Evolutionary conservation across 495 filamentous ascomycete genomes (phyloP), one percentile per base, ranked within the genome.

Genomic region (Xanthoparmelia taractica): DNA sequence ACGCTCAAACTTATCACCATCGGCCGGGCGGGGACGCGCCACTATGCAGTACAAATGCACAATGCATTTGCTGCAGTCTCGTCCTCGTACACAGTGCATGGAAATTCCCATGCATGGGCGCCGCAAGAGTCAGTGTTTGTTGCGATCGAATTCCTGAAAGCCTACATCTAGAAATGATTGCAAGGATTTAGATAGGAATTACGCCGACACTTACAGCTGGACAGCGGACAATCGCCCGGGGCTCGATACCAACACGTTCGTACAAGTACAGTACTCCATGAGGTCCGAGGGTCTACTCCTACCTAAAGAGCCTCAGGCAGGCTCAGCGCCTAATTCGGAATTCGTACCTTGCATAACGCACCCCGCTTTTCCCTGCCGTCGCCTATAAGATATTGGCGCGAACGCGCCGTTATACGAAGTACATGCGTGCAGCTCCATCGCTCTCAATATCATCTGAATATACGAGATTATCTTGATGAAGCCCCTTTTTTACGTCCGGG

Each of bases 361-460:
- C 48, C 27, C 48, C 48, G 8, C 48, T 29, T 15, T 18, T 2
- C 18, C 4, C 13, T n/a, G 48, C 48, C 4, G 27, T 31, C 48
- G 48, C 48, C 15, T 52, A 52, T 48, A 25, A 52, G 12, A 31
- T 52, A 52, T 31, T 52, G 27, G 48, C 48, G 48, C 48, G 48
- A 52, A 15, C 25, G 48, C 27, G 48, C 27, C 48, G 48, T 52
- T 52, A 17, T 17, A 41, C 38, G 13, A n/a, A n/a, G n/a, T 45
- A 11, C 41, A 5, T 47, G 10, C 45, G 2, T 27, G 45, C 48
- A 29, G 4, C 48, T 29, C 2, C 15, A 52, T 52, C 48, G 48
- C 48, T 52, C 48, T 13, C 48, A 29, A 8, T 23, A 17, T 48
- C 12, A 48, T 48, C 23, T 15, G 11, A 36, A 36, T 36, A 36